Evolutionary conservation across 345 rosid genomes (phyloP).

Genomic region (Lagerstroemia speciosa): DNA sequence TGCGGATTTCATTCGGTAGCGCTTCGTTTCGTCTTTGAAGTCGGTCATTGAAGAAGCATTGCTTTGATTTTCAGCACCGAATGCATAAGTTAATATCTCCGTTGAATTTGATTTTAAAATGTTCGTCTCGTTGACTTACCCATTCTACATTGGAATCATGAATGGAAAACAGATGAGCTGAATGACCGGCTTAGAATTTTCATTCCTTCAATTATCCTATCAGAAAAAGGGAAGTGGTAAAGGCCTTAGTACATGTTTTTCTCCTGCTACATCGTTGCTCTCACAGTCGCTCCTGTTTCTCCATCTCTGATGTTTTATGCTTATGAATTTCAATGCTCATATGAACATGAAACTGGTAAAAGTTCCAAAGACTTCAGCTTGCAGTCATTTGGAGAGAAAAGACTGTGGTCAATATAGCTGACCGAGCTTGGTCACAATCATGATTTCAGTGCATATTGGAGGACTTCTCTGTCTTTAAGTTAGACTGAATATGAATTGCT

Average conservation of each 20-base stretch:
- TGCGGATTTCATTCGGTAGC: neutral
- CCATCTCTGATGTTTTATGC: neutral
- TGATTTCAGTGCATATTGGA: neutral
- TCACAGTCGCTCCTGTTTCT: neutral
- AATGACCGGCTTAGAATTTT: neutral
- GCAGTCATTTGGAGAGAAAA: neutral
- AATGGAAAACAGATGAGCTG: no score
- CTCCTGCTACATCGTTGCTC: neutral
- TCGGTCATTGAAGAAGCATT: neutral
- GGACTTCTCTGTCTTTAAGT: constrained; percentile 1
- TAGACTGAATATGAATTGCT: neutral
- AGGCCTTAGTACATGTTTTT: neutral
- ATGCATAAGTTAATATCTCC: neutral
- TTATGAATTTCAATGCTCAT: neutral
- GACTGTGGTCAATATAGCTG: neutral
- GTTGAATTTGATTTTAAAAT: neutral
- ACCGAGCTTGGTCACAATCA: neutral
- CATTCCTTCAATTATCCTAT: neutral
- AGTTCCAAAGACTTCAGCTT: neutral
- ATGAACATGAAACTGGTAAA: neutral
- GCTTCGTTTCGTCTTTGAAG: neutral
- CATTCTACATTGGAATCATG: neutral
- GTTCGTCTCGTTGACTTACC: neutral
- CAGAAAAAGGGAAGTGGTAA: neutral
- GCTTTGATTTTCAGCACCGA: neutral